phyloP scores from a whole-genome alignment of 2,329 filamentous ascomycete species.

The Trichocomaceae sp. region DNA sequence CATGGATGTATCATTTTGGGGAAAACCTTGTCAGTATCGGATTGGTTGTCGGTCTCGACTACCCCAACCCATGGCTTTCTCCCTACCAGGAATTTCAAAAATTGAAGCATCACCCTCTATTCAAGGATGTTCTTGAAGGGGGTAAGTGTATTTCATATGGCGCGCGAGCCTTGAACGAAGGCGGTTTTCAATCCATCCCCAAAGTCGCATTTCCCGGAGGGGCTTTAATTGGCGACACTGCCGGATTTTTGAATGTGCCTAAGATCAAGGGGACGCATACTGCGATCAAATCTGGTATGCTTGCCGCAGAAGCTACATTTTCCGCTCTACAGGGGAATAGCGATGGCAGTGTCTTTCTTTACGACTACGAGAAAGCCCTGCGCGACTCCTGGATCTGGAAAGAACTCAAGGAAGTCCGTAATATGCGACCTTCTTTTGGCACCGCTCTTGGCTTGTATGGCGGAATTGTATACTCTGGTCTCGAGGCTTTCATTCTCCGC shows the following conservation, averaged over 20 bases:
- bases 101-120: conserved; percentile 95
- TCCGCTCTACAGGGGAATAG: conserved; percentile 57
- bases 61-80: conserved; percentile 91
- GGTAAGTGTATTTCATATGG: conserved; percentile 97
- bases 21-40: conserved; percentile 93
- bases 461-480: conserved; percentile 82
- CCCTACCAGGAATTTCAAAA: conserved; percentile 97
- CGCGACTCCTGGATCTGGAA: conserved; percentile 86
- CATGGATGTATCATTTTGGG: conserved; percentile 99
- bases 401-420: conserved; percentile 89
- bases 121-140: conserved; percentile 77
- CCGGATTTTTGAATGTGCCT: conserved; percentile 93
- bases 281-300: conserved; percentile 94
- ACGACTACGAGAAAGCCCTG: conserved; percentile 85
- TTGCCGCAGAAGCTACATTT: conserved; percentile 87
- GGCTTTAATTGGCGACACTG: conserved; percentile 90
- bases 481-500: conserved; percentile 82
- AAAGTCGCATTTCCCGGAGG: conserved; percentile 95
- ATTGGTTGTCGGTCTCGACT: conserved; percentile 88
- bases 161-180: conserved; percentile 83
- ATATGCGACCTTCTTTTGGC: conserved; percentile 96
- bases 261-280: conserved; percentile 99
- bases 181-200: conserved; percentile 94
- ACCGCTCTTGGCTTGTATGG: conserved; percentile 79
- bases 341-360: conserved; percentile 75